Percentiles rank a stretch among this genome's conserved stretches.
Conservation (phyloP, 495 filamentous ascomycete species). For the Peziza echinospora region DNA sequence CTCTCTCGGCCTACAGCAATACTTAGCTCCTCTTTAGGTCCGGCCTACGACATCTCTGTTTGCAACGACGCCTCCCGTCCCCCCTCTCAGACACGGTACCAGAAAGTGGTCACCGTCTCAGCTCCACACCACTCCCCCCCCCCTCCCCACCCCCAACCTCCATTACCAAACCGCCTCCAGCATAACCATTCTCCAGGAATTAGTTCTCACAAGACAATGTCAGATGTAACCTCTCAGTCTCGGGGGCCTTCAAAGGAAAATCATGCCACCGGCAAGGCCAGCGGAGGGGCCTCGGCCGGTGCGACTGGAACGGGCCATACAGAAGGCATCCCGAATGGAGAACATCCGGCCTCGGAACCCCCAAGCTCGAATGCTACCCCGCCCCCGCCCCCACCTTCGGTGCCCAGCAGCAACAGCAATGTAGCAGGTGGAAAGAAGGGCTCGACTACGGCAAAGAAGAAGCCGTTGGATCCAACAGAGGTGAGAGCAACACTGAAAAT, state of each 20-base stretch:
- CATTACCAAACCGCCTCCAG: background rate
- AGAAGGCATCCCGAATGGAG: conserved; percentile 8
- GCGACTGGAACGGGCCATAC: background rate
- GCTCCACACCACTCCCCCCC: background rate
- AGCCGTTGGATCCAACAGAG: conserved; percentile 17
- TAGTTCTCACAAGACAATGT: conserved; percentile 5
- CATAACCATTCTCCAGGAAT: background rate
- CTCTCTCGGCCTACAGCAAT: too few relatives aligned
- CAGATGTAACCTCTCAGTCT: conserved; percentile 10
- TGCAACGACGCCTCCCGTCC: too few relatives aligned
- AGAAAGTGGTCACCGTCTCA: too few relatives aligned
- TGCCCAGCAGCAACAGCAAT: conserved; percentile 29
- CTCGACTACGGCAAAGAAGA: conserved; percentile 17
- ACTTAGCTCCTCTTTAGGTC: too few relatives aligned
- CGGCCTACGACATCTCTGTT: too few relatives aligned
- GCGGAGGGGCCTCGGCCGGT: too few relatives aligned
- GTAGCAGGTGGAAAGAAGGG: background rate
- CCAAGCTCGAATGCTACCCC: conserved; percentile 18
- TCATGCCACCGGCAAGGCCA: background rate
- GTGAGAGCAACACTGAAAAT: conserved; percentile 9
- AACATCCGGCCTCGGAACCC: conserved; percentile 16
- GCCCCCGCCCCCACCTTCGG: conserved; percentile 21
- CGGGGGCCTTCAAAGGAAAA: conserved; percentile 1
- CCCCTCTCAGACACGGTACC: too few relatives aligned
- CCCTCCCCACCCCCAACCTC: background rate